Percentiles rank a stretch among this genome's conserved stretches.
Evolutionary conservation across 371 early-diverging fungal genomes (phyloP).

Genomic region (Lichtheimia corymbifera): DNA sequence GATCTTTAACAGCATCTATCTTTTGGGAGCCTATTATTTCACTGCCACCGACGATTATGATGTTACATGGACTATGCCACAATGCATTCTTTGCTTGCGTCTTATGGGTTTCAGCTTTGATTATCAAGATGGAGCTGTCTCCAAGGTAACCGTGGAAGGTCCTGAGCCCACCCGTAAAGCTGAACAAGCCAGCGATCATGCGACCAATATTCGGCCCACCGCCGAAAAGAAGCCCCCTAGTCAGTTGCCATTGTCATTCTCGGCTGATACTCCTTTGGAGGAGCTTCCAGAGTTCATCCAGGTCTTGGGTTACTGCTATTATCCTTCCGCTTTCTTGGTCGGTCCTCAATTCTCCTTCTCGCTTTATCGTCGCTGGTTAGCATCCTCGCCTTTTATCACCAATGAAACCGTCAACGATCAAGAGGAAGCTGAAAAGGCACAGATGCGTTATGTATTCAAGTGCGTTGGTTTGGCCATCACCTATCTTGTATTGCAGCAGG

Average conservation of each 20-base stretch:
- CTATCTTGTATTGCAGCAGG: slow-evolving; percentile 57
- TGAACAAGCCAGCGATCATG: slow-evolving; percentile 13
- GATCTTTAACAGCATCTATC: slow-evolving; percentile 62
- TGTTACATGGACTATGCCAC: slow-evolving; percentile 74
- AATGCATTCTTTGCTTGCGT: slow-evolving; percentile 72
- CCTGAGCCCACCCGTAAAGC: slow-evolving; percentile 16
- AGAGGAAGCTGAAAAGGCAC: slow-evolving; percentile 45
- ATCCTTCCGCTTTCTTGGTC: slow-evolving; percentile 66
- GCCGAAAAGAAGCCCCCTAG: slow-evolving; percentile 17
- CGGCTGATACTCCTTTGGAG: slow-evolving; percentile 33
- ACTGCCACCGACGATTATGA: slow-evolving; percentile 63
- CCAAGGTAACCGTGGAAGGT: slow-evolving; percentile 15
- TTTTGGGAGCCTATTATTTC: slow-evolving; percentile 58
- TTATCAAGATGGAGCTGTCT: slow-evolving; percentile 52
- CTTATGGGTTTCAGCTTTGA: slow-evolving; percentile 76
- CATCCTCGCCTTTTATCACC: slow-evolving; percentile 29
- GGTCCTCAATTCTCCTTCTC: slow-evolving; percentile 79
- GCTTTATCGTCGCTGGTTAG: slow-evolving; percentile 58
- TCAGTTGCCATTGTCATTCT: slow-evolving; percentile 36
- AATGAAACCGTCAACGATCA: slow-evolving; percentile 25
- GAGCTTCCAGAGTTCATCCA: slow-evolving; percentile 53
- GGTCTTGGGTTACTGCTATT: slow-evolving; percentile 61
- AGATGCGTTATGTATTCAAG: slow-evolving; percentile 43
- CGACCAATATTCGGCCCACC: slow-evolving; percentile 4
- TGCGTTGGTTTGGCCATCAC: slow-evolving; percentile 49